Percentiles rank a stretch among this genome's conserved stretches.
phyloP scores from a whole-genome alignment of 805 yeast genomes.

The Blastobotrys parvus region DNA sequence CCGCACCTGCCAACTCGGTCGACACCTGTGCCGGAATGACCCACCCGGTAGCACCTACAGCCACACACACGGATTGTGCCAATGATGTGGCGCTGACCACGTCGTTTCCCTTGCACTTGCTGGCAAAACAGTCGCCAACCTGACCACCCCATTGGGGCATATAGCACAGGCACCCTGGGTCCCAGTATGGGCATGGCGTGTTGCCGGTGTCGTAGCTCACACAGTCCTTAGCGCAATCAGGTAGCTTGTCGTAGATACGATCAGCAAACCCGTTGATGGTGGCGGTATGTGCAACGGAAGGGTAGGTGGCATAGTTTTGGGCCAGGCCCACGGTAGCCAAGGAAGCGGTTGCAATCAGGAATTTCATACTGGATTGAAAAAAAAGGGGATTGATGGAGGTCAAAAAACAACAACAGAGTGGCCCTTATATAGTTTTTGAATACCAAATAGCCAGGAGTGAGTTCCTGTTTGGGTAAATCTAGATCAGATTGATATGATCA shows the following conservation, averaged over 20 bases:
- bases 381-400: too few relatives aligned
- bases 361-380: too few relatives aligned
- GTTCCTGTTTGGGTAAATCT: too few relatives aligned
- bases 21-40: slow-evolving; percentile 37
- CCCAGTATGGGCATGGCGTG: slow-evolving; percentile 47
- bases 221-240: slow-evolving; percentile 36
- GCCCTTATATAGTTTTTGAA: too few relatives aligned
- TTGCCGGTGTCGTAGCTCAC: slow-evolving; percentile 24
- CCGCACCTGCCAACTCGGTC: slow-evolving; percentile 22
- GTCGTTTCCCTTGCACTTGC: slow-evolving; percentile 31
- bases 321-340: slow-evolving; percentile 6
- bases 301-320: slow-evolving; percentile 30
- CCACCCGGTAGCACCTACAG: slow-evolving; percentile 38
- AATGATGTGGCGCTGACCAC: slow-evolving; percentile 33
- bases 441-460: too few relatives aligned
- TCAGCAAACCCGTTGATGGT: slow-evolving; percentile 42
- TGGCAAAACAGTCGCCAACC: slow-evolving; percentile 38
- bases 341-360: slow-evolving; percentile 1
- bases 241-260: slow-evolving; percentile 31
- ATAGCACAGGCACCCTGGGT: slow-evolving; percentile 44
- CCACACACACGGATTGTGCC: slow-evolving; percentile 35
- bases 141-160: slow-evolving; percentile 40
- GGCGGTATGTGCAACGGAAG: slow-evolving; percentile 39
- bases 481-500: too few relatives aligned
- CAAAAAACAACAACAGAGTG: too few relatives aligned